Percentiles rank a stretch among this genome's conserved stretches.
phyloP scores from a whole-genome alignment of 805 yeast genomes.

The Wickerhamomyces alni region DNA sequence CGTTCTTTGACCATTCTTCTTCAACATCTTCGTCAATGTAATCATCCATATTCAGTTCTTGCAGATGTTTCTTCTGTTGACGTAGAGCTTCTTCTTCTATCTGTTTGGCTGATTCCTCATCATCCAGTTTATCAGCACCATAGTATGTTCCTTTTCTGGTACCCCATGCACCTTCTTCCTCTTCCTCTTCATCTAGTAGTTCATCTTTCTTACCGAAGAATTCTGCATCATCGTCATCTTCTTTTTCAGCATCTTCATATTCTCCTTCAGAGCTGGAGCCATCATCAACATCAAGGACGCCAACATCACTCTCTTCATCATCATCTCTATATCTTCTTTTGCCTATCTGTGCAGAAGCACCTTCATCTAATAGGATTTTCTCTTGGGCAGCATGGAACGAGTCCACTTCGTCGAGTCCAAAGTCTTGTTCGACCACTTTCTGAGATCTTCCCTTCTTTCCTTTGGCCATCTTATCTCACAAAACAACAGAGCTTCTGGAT shows the following conservation, averaged over 20 bases:
- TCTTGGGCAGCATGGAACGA: slow-evolving; percentile 58
- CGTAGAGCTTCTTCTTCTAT: slow-evolving; percentile 86
- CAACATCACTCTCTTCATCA: slow-evolving; percentile 43
- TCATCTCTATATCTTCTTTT: slow-evolving; percentile 33
- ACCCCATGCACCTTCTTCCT: slow-evolving; percentile 44
- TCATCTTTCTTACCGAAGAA: slow-evolving; percentile 26
- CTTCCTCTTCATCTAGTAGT: slow-evolving; percentile 23
- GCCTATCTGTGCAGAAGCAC: slow-evolving; percentile 36
- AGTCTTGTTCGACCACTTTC: slow-evolving; percentile 22
- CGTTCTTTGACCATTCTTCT: slow-evolving; percentile 72
- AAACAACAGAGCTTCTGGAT: too few relatives aligned
- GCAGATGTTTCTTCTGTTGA: slow-evolving; percentile 74
- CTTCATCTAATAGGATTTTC: slow-evolving; percentile 48
- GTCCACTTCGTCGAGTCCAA: slow-evolving; percentile 63
- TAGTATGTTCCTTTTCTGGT: slow-evolving; percentile 38
- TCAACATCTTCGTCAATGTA: slow-evolving; percentile 71
- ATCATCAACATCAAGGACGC: slow-evolving; percentile 40
- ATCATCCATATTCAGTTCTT: slow-evolving; percentile 70
- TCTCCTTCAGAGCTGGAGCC: slow-evolving; percentile 42
- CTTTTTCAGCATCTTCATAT: slow-evolving; percentile 25
- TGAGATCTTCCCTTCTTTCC: neutral
- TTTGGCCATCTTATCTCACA: neutral
- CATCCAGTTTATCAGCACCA: slow-evolving; percentile 47
- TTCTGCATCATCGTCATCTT: slow-evolving; percentile 26
- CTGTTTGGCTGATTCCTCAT: slow-evolving; percentile 69